Base-by-base conservation (phyloP, 1,284 basidiomycete species). In the Boletus chippewaensis region DNA sequence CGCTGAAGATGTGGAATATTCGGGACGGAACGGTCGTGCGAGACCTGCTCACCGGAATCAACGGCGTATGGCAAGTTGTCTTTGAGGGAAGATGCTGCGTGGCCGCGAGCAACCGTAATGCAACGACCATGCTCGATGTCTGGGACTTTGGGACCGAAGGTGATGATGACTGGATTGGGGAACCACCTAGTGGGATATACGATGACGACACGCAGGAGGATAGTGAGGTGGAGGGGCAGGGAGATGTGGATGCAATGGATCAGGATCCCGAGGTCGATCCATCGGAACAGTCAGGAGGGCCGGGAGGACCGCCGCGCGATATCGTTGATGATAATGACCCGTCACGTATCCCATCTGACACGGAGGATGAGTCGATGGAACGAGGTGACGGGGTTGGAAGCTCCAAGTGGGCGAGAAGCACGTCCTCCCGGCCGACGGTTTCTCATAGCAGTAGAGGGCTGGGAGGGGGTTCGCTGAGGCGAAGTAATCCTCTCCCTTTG, bases 1-100 rank as follows among this genome's bases (percentile, higher is more conserved):
- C 90, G 39, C 75, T 97, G 58, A 96, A 96, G 75, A 88, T 96
- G 80, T 97, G 95, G 95, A 89, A 96, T 66, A 80, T 95, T 53
- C 75, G 83, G 42, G 88, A 92, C 52, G 93, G 94, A 24, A 78
- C 78, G 0, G 83, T 90, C 47, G 83, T 91, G 16, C 78, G 91
- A 38, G 94, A 96, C 68, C 73, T 97, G 54, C 74, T 96, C 54
- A 88, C 86, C 1, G 89, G 89, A 11, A 89, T 95, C 57, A 87
- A 83, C 13, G 91, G 90, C 15, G 94, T 97, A 15, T 96, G 94
- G 94, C 94, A 96, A 68, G 91, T 96, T 43, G 84, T 91, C 26
- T 95, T 95, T 68, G 89, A 94, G 67, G 90, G 91, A 0, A 75
- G 90, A 52, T 92, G 91, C 77, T 91, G 92, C 62, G 90, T 97